Evolutionary conservation across 2,329 filamentous ascomycete genomes (phyloP).

Genomic region (Calonectria pseudoreteaudii): DNA sequence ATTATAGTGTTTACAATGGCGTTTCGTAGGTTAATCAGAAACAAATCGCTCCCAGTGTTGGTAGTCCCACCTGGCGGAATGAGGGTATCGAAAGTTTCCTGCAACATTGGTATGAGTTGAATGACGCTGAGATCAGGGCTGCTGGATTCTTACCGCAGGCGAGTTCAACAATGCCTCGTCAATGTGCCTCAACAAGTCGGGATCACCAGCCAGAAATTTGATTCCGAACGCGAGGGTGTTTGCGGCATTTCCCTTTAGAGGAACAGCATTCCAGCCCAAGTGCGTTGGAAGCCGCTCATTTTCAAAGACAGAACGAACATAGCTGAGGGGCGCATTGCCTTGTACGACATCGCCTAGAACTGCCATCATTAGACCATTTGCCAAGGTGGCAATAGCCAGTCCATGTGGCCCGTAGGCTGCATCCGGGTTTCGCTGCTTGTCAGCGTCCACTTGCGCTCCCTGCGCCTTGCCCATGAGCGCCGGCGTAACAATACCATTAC

Average conservation of each 20-base stretch:
- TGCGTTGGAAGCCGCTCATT: neutral
- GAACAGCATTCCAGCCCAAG: neutral
- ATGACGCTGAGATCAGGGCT: neutral
- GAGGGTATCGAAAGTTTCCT: neutral
- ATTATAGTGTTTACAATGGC: neutral
- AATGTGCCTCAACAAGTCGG: neutral
- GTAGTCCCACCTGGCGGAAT: neutral
- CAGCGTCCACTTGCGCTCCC: neutral
- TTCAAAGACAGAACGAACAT: neutral
- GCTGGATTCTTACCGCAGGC: neutral
- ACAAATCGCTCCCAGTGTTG: neutral
- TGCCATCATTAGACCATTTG: neutral
- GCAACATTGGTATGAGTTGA: neutral
- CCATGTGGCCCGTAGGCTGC: neutral
- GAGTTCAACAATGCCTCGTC: neutral
- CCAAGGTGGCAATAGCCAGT: neutral
- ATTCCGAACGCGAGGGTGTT: neutral
- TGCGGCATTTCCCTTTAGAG: neutral
- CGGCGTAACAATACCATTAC: neutral
- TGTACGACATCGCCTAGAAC: neutral
- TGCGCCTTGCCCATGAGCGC: neutral
- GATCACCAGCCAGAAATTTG: neutral
- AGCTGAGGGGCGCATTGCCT: neutral
- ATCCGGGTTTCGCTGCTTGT: neutral
- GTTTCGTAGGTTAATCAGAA: neutral